A percentile compares a stretch with the other conserved stretches of the same genome.
phyloP scores from a whole-genome alignment of 2,329 filamentous ascomycete genomes.

The Ceratocystis diversiconidia region DNA sequence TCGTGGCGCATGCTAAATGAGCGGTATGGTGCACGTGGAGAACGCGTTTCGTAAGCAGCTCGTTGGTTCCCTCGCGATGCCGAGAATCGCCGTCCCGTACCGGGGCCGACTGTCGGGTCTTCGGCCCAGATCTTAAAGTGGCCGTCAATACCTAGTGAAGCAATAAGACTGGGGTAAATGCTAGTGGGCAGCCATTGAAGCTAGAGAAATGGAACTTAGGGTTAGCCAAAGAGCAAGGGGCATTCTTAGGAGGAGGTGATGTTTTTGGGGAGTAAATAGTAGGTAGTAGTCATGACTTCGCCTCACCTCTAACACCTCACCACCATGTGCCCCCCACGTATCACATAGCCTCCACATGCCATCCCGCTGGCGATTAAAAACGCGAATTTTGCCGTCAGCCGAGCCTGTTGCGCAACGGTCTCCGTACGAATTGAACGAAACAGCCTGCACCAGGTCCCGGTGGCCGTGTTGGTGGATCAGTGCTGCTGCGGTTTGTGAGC shows the following conservation, averaged over 20 bases:
- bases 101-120: slow-evolving; percentile 56
- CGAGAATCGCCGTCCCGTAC: slow-evolving; percentile 66
- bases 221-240: not conserved
- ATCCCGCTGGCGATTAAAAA: slow-evolving; percentile 74
- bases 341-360: slow-evolving; percentile 68
- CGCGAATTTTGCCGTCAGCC: slow-evolving; percentile 81
- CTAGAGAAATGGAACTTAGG: slow-evolving; percentile 31
- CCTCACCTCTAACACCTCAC: slow-evolving; percentile 72
- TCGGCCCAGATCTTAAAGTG: slow-evolving; percentile 88
- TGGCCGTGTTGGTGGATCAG: slow-evolving; percentile 59
- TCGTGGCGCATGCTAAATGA: slow-evolving; percentile 77
- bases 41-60: slow-evolving; percentile 41
- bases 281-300: not conserved
- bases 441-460: slow-evolving; percentile 66
- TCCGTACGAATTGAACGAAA: slow-evolving; percentile 84
- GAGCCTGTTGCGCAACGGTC: slow-evolving; percentile 83
- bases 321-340: slow-evolving; percentile 79
- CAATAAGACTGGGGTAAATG: slow-evolving; percentile 71
- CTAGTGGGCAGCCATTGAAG: slow-evolving; percentile 89
- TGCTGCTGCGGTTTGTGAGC: slow-evolving; percentile 39
- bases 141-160: slow-evolving; percentile 73
- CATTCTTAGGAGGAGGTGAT: too few species aligned
- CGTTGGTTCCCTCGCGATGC: slow-evolving; percentile 31
- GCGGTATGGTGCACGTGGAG: slow-evolving; percentile 49
- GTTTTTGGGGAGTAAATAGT: not conserved